Percentiles rank a stretch among this genome's conserved stretches.
phyloP scores from a whole-genome alignment of 495 filamentous ascomycete species.

The Hypomontagnella monticulosa region DNA sequence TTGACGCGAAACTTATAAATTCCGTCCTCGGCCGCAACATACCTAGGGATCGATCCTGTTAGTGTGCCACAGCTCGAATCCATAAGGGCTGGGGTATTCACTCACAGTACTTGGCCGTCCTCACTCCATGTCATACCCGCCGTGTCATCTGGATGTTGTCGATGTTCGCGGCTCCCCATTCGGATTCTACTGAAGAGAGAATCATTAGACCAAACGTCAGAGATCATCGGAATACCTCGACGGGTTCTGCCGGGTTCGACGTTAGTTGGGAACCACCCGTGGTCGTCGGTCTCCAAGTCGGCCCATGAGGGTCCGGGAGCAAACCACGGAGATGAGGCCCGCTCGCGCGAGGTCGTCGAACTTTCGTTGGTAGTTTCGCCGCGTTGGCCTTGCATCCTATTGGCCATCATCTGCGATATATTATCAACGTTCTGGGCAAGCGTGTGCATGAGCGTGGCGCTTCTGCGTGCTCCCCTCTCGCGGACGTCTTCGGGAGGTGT shows the following conservation, averaged over 20 bases:
- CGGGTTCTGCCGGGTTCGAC: slow-evolving; percentile 35
- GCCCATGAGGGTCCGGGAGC: slow-evolving; percentile 44
- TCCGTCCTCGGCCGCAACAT: slow-evolving; percentile 76
- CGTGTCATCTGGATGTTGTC: slow-evolving; percentile 60
- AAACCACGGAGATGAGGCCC: slow-evolving; percentile 23
- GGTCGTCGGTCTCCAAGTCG: slow-evolving; percentile 11
- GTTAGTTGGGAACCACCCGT: slow-evolving; percentile 1
- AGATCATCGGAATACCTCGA: slow-evolving; percentile 40
- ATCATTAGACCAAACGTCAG: slow-evolving; percentile 43
- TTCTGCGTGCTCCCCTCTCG: slow-evolving; percentile 33
- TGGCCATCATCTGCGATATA: slow-evolving; percentile 24
- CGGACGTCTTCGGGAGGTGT: slow-evolving; percentile 41
- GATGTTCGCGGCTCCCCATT: slow-evolving; percentile 41
- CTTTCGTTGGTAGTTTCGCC: slow-evolving; percentile 13
- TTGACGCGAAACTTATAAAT: slow-evolving; percentile 80
- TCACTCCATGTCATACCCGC: slow-evolving; percentile 76
- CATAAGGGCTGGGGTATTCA: slow-evolving; percentile 26
- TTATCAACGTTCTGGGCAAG: slow-evolving; percentile 38
- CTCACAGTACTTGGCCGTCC: slow-evolving; percentile 76
- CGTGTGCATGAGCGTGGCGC: slow-evolving; percentile 39
- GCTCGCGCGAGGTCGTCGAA: slow-evolving; percentile 27
- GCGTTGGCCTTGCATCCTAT: slow-evolving; percentile 23
- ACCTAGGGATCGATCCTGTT: slow-evolving; percentile 57
- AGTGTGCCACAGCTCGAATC: slow-evolving; percentile 10
- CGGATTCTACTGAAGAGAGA: slow-evolving; percentile 37